Base-by-base conservation (phyloP, 208 protist species). In the Leishmania martiniquensis region DNA sequence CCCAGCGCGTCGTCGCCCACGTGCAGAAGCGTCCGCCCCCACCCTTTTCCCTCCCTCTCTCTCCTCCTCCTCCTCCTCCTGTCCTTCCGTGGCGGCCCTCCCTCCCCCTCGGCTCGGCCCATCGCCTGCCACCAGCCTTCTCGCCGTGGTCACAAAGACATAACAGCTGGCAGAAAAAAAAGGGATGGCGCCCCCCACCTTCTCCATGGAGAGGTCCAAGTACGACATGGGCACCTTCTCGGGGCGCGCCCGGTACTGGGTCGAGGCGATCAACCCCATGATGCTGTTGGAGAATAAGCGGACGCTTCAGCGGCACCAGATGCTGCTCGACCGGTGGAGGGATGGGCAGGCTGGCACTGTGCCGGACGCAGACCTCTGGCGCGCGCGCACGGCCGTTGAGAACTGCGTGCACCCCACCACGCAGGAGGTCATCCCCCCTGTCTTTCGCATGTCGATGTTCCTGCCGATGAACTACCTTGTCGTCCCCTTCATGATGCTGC, bases 391-490 rank as follows among this genome's bases (percentile, higher is more conserved):
- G 63, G 86, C 91, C 25, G 72, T 96, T 10, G 94, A 98, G 88
- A 89, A 88, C 52, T 97, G 90, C 75, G 77, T 99, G 9, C 97
- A 99, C 85, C 96, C 96, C 9, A 97, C 97, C 65, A 96, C 92
- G 12, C 88, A 90, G 42, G 95, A 98, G 7, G 89, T 94, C 29
- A 93, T 99, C 44, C 86, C 88, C 22, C 85, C 91, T n/a, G 81
- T 88, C 51, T 98, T 98, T 75, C 92, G 97, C 75, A 96, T 99
- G 90, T 96, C 90, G 65, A 89, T 91, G 54, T 98, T 98, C 82
- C 85, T 98, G 54, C 97, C 97, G 5, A 88, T 96, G 74, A 99
- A 99, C 85, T 91, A 91, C 71, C 68, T 97, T 45, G 89, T 99
- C 57, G 93, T 97, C 44, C 90, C 93, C 1, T 93, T 92, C 82